phyloP scores from a whole-genome alignment of 129 eudicot species.

The Lonicera japonica region DNA sequence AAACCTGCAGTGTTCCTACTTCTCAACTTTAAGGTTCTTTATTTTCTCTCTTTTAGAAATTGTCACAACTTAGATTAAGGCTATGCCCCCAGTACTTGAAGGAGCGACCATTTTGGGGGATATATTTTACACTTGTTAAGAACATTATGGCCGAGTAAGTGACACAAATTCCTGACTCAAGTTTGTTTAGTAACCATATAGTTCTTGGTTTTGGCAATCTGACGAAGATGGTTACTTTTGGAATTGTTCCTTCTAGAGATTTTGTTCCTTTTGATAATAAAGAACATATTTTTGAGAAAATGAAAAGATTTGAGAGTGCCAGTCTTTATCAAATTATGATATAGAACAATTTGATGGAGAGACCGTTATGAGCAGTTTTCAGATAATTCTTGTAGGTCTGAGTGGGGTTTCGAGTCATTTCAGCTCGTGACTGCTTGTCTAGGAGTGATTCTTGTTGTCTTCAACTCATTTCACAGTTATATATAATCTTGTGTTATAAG shows the following conservation, averaged over 20 bases:
- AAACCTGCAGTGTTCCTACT: neutral
- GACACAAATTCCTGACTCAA: neutral
- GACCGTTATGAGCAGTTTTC: neutral
- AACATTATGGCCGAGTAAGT: conserved; percentile 66
- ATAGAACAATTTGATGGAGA: too few relatives aligned
- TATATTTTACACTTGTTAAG: conserved; percentile 75
- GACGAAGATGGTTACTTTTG: neutral
- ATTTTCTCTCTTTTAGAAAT: conserved; percentile 45
- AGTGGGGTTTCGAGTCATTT: neutral
- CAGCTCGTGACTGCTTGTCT: too few relatives aligned
- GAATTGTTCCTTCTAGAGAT: neutral
- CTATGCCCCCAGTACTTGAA: conserved; percentile 82
- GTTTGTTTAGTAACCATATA: neutral
- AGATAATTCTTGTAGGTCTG: neutral
- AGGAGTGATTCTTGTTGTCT: neutral
- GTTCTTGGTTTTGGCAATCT: neutral
- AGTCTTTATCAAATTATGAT: too few relatives aligned
- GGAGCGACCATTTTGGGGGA: conserved; percentile 85
- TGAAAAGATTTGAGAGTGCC: too few relatives aligned
- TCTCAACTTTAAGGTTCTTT: conserved; percentile 8
- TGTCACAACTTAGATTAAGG: conserved; percentile 79
- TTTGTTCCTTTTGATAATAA: neutral
- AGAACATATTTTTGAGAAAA: neutral
- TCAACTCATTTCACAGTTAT: neutral
- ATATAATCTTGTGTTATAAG: neutral